Percentiles rank a stretch among this genome's conserved stretches.
Conservation (phyloP, 495 filamentous ascomycete genomes). For the Daldinia vernicosa region DNA sequence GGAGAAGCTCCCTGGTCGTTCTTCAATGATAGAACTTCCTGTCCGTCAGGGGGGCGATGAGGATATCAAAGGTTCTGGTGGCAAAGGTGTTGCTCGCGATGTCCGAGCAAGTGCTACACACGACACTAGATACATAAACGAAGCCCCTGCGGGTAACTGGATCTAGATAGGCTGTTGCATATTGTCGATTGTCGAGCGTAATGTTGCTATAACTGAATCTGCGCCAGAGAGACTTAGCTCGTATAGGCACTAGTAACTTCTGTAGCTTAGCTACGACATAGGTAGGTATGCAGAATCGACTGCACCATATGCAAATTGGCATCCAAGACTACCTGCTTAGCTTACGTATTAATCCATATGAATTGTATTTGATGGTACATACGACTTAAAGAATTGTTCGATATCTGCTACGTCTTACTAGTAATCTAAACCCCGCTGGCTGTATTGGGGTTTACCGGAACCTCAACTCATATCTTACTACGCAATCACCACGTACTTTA, state of each 20-base stretch:
- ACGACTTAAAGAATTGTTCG: neutral
- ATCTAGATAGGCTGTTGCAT: conserved; percentile 26
- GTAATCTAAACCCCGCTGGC: conserved; percentile 28
- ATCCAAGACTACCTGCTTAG: neutral
- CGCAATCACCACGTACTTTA: neutral
- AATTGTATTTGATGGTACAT: neutral
- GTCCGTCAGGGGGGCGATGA: neutral
- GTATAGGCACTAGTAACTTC: conserved; percentile 8
- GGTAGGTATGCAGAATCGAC: neutral
- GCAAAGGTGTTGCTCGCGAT: conserved; percentile 2
- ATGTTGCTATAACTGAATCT: neutral
- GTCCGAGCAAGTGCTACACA: neutral
- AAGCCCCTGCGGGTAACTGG: conserved; percentile 39
- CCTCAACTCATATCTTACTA: conserved; percentile 14
- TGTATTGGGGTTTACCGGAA: neutral
- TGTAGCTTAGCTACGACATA: neutral
- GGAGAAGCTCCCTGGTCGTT: conserved; percentile 7
- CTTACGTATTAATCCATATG: neutral
- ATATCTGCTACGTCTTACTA: neutral
- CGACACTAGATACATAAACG: neutral
- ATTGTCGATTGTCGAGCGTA: neutral
- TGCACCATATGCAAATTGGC: neutral
- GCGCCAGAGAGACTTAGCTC: neutral
- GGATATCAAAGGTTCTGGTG: neutral
- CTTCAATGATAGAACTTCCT: conserved; percentile 35